Percentiles rank a stretch among this genome's conserved stretches.
These are phyloP conservation scores for Debaryomyces hansenii DNA, from an alignment of 805 yeast species.

Conservation along the genomic window DNA sequence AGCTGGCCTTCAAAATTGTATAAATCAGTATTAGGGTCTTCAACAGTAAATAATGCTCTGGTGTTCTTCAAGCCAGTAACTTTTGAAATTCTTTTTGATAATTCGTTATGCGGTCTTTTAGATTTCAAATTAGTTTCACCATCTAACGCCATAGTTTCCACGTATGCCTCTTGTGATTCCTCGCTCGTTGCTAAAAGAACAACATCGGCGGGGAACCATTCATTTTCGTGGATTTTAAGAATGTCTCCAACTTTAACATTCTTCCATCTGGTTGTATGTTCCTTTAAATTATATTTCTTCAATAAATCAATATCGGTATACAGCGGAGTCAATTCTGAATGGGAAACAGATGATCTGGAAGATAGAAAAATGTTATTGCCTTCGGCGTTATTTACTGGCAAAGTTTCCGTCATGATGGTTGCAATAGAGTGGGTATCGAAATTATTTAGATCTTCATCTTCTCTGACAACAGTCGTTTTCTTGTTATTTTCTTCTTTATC, in stretches of 20 bases:
- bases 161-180: conserved; percentile 64
- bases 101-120: conserved; percentile 62
- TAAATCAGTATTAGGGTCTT: conserved; percentile 89
- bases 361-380: not conserved
- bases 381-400: conserved; percentile 15
- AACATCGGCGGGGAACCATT: conserved; percentile 94
- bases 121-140: conserved; percentile 94
- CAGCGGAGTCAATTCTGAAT: conserved; percentile 6
- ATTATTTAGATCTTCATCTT: conserved; percentile 25
- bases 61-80: conserved; percentile 52
- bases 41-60: conserved; percentile 61
- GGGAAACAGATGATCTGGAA: conserved; percentile 3
- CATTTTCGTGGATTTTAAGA: conserved; percentile 69
- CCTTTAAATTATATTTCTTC: conserved; percentile 32
- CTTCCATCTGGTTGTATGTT: conserved; percentile 58
- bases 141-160: conserved; percentile 96
- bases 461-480: conserved; percentile 28
- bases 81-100: conserved; percentile 51
- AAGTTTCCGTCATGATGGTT: conserved; percentile 40
- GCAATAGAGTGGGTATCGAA: conserved; percentile 38
- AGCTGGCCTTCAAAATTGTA: conserved; percentile 88
- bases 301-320: conserved; percentile 17
- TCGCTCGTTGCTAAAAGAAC: conserved; percentile 66
- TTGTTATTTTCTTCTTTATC: conserved; percentile 80
- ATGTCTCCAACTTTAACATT: conserved; percentile 86